Evolutionary conservation across 2,329 filamentous ascomycete species (phyloP), one percentile per base, ranked within the genome.

Genomic region (Beauveria australis): DNA sequence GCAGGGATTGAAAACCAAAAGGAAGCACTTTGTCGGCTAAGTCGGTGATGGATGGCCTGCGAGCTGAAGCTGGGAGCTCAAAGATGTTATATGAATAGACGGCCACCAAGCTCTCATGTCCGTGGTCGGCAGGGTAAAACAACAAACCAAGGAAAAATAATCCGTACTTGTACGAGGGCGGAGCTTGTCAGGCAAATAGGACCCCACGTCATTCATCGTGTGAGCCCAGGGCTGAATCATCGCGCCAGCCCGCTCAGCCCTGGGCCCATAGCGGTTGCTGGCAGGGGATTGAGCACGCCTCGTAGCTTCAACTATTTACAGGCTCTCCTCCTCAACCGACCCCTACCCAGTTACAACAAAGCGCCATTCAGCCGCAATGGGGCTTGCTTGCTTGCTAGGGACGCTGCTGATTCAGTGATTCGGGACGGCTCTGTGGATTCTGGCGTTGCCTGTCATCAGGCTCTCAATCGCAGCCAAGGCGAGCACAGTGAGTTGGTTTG

Each of bases 141-240:
- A 22, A 0, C 8, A 47, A 19, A 53, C 2, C 3, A 52, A 44
- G 18, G 28, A 52, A 44, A 52, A 18, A 22, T n/a, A n/a, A n/a
- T n/a, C n/a, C n/a, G 6, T 9, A 12, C 24, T 30, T 28, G 37
- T 52, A 16, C 33, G 40, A 59, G 48, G 47, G 57, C 57, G 48
- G 57, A 53, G 48, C 57, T 37, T 37, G 19, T 28, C 28, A 26
- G 30, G 48, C 16, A 51, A 14, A 28, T 19, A 24, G 30, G 48
- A 7, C 16, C 56, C 56, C 26, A 53, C 53, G 57, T 53, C n/a
- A n/a, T n/a, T n/a, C n/a, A n/a, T n/a, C n/a, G n/a, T 53, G 44
- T 47, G 33, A 61, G 59, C 59, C 52, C 59, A 61, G 53, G 53
- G 59, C 46, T 61, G 59, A 60, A 59, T 59, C 1, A 22, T 30